Evolutionary conservation across 2,329 filamentous ascomycete species (phyloP).

Genomic region (Claviceps sp.): DNA sequence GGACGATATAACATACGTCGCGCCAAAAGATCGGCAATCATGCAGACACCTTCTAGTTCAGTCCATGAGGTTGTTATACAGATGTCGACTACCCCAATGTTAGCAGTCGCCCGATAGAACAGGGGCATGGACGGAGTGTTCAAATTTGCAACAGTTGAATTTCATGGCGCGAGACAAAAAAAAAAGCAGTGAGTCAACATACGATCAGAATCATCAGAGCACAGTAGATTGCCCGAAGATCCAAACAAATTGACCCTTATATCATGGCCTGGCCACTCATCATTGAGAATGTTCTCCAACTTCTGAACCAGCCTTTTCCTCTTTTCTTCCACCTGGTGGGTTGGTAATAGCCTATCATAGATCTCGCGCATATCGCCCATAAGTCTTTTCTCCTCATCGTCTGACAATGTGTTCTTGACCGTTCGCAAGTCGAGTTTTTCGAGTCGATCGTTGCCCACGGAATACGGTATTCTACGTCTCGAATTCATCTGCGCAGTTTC

Average conservation of each 20-base stretch:
- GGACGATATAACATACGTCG: conserved; percentile 49
- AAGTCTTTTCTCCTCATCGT: conserved; percentile 62
- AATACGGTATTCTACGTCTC: conserved; percentile 83
- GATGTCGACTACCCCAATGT: conserved; percentile 60
- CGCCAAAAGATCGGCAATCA: conserved; percentile 73
- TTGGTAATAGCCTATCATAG: conserved; percentile 76
- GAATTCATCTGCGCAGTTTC: conserved; percentile 76
- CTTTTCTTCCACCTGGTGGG: conserved; percentile 61
- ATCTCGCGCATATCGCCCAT: conserved; percentile 74
- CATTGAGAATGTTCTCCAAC: conserved; percentile 74
- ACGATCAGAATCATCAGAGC: conserved; percentile 94
- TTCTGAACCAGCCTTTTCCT: conserved; percentile 70
- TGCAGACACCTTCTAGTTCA: conserved; percentile 78
- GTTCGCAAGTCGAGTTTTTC: conserved; percentile 59
- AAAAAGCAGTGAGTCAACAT: conserved; percentile 19
- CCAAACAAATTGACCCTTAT: conserved; percentile 92
- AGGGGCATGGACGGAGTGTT: too few species aligned
- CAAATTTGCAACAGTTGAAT: too few species aligned
- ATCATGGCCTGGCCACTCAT: conserved; percentile 81
- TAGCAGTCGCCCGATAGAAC: conserved; percentile 1
- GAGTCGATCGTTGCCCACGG: conserved; percentile 66
- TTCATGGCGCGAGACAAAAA: too few species aligned
- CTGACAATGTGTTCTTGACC: conserved; percentile 55
- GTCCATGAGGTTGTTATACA: conserved; percentile 91
- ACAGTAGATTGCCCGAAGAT: conserved; percentile 91